Percentiles rank a stretch among this genome's conserved stretches.
Conservation (phyloP, 257 asterid genomes). For the Solanum megistacrolobum region DNA sequence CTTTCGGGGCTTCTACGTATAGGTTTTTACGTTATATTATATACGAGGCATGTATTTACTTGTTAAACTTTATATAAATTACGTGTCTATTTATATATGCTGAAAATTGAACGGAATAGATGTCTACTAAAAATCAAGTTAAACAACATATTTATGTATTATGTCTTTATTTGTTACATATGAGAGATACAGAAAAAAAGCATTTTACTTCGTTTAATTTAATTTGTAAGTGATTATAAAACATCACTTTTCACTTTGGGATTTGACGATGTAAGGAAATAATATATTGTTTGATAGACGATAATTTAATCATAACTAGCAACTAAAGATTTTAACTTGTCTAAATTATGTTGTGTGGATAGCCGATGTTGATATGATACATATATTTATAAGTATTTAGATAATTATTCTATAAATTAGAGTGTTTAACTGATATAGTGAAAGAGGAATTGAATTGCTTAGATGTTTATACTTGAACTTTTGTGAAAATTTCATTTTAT, state of each 20-base stretch:
- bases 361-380: background rate
- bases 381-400: rapidly evolving
- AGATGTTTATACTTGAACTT: too few relatives aligned
- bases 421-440: rapidly evolving
- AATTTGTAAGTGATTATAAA: background rate
- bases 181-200: background rate
- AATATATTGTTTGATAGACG: background rate
- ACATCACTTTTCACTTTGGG: background rate
- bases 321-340: background rate
- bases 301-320: background rate
- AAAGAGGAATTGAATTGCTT: background rate
- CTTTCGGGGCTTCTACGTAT: too few relatives aligned
- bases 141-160: background rate
- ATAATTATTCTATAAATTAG: background rate
- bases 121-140: too few relatives aligned
- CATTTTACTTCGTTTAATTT: background rate
- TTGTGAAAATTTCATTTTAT: too few relatives aligned
- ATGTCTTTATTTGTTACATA: too few relatives aligned
- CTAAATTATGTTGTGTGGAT: background rate
- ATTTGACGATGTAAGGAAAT: background rate
- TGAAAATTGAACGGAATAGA: rapidly evolving
- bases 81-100: too few relatives aligned
- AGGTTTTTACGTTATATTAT: too few relatives aligned
- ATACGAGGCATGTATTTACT: rapidly evolving
- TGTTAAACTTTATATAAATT: too few relatives aligned